Evolutionary conservation across 805 yeast species (phyloP), one percentile per base, ranked within the genome.

Genomic region (Kodamaea leandrae): DNA sequence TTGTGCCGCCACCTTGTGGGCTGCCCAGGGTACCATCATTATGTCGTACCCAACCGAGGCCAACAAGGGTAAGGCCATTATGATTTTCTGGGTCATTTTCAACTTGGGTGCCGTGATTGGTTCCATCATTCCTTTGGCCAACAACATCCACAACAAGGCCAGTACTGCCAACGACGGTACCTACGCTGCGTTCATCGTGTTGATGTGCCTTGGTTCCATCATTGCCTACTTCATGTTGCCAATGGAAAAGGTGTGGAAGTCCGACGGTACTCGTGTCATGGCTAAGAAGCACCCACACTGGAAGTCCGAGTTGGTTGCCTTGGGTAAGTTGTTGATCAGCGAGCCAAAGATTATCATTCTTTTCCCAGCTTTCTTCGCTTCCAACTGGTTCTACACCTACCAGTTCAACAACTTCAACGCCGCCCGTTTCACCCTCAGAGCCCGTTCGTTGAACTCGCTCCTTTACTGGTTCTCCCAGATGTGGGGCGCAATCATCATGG

Each of bases 301-400:
- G 67, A 60, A 61, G 49, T 55, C 64, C 16, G 83, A 78, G 51
- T 39, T 77, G 32, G 43, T 49, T 12, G 76, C 66, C 33, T 63
- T 77, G 50, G 55, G 55, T 46, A 51, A 53, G 32, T 57, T 68
- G 36, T 61, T 75, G 46, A 54, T 50, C 40, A 47, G 46, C 17
- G 74, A 72, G 50, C 76, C 76, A 36, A 64, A 60, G 54, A 72
- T 79, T 38, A 53, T 71, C 36, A 56, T 73, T 18, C 51, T 78
- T 55, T 73, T 80, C 68, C 85, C 85, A 32, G 71, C 77, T 76
- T 80, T 79, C 56, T 74, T 76, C 49, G 70, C 81, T 20, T 76
- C 84, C 26, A 80, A 80, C 64, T 80, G 80, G 80, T 80, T 78
- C 64, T 78, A 78, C 66, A 76, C 83, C 34, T 80, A 80, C 58